Conservation (phyloP, 176 grass and related monocot genomes). For the Carex parvula region DNA sequence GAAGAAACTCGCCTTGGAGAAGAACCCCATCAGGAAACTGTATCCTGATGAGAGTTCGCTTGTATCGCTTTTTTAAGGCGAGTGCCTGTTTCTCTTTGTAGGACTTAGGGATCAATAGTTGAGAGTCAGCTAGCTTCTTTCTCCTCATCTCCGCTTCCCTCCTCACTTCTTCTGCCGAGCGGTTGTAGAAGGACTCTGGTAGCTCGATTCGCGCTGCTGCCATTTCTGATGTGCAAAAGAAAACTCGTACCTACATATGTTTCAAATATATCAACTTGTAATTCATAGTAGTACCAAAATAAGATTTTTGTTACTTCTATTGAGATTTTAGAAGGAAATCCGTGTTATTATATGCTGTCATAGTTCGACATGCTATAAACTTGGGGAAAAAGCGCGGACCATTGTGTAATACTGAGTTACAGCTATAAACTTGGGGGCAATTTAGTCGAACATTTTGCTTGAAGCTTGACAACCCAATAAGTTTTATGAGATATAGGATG, state of each 20-base stretch:
- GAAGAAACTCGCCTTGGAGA: conserved; percentile 85
- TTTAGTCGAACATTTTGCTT: background rate
- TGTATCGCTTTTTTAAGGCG: conserved; percentile 63
- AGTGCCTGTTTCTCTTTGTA: conserved; percentile 81
- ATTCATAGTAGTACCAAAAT: background rate
- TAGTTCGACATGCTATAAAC: background rate
- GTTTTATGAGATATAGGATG: background rate
- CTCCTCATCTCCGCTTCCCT: conserved; percentile 77
- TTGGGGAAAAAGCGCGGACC: background rate
- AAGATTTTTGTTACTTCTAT: background rate
- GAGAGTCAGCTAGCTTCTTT: conserved; percentile 72
- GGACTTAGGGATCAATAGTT: conserved; percentile 81
- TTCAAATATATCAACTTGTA: background rate
- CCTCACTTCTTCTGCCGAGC: conserved; percentile 48
- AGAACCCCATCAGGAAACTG: conserved; percentile 90
- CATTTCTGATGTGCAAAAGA: conserved; percentile 62
- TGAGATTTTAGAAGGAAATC: background rate
- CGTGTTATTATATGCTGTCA: background rate
- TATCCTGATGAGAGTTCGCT: conserved; percentile 59
- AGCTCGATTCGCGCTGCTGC: conserved; percentile 49
- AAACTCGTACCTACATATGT: conserved; percentile 49
- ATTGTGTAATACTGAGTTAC: background rate
- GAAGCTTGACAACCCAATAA: background rate
- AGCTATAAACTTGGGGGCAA: background rate
- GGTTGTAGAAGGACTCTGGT: conserved; percentile 84